Evolutionary conservation across 2,329 filamentous ascomycete species (phyloP).

Genomic region (Claviceps lovelessii): DNA sequence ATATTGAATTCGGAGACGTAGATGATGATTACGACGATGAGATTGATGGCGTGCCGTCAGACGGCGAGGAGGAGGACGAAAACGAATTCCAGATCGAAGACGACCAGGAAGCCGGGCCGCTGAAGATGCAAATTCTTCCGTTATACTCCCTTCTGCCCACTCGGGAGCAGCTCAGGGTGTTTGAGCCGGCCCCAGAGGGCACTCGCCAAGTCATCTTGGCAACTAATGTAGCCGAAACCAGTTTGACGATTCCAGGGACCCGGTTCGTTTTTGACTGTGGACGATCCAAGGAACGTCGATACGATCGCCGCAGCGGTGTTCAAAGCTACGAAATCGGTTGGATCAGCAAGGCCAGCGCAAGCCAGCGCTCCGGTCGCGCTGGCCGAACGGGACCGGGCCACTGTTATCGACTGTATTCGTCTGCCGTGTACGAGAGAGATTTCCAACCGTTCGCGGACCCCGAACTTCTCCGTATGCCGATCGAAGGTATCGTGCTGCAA

Average conservation of each 20-base stretch:
- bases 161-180: slow-evolving; percentile 79
- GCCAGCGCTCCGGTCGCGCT: slow-evolving; percentile 81
- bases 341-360: slow-evolving; percentile 95
- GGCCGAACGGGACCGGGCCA: slow-evolving; percentile 92
- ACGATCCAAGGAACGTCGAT: slow-evolving; percentile 80
- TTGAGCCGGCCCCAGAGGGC: slow-evolving; percentile 69
- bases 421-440: slow-evolving; percentile 81
- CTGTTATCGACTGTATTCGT: slow-evolving; percentile 89
- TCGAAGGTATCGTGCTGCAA: slow-evolving; percentile 84
- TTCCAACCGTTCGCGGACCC: slow-evolving; percentile 77
- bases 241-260: slow-evolving; percentile 88
- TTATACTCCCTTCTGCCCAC: slow-evolving; percentile 87
- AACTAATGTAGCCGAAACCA: slow-evolving; percentile 94
- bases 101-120: slow-evolving; percentile 41
- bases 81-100: slow-evolving; percentile 56
- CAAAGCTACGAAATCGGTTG: slow-evolving; percentile 91
- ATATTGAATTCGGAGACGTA: slow-evolving; percentile 64
- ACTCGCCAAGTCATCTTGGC: slow-evolving; percentile 77
- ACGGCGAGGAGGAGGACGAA: slow-evolving; percentile 41
- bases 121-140: slow-evolving; percentile 77
- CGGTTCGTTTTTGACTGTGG: slow-evolving; percentile 94
- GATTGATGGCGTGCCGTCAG: slow-evolving; percentile 44
- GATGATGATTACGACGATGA: slow-evolving; percentile 49
- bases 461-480: slow-evolving; percentile 78
- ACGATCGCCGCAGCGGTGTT: slow-evolving; percentile 75